Base-by-base conservation (phyloP, 2,329 filamentous ascomycete species). In the Ciborinia camelliae region DNA sequence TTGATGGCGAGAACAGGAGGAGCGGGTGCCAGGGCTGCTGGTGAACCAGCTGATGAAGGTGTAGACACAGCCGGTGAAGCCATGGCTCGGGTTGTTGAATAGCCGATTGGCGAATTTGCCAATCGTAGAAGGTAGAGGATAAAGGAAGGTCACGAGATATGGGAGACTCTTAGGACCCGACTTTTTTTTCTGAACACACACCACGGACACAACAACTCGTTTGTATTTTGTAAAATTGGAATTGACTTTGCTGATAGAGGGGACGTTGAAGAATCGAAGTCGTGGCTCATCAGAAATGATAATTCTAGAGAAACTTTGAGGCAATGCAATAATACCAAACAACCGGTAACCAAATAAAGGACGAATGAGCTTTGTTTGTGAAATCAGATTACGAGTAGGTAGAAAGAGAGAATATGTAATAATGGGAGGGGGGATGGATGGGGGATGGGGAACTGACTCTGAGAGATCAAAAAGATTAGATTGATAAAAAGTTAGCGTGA, bases 31-130 rank as follows among this genome's bases (percentile, higher is more conserved):
- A 75, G 69, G 35, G 69, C 66, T 45, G 76, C 68, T 59, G 77
- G 76, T 47, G 76, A 75, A 63, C 75, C 74, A 53, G 78, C 74
- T 58, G 77, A 73, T 15, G 76, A 76, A n/a, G 76, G 73, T 14
- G 76, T 77, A 64, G 76, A 73, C 66, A 75, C 75, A 63, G 76
- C 71, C 43, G 76, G 74, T 68, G 77, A 77, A 57, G 76, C 74
- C 77, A 79, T 78, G 37, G 8, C 39, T 58, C 48, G 62, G 62
- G 30, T 43, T 23, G 58, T 58, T 10, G 39, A 63, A 63, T 63
- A 57, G 35, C 63, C 63, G 63, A 64, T 61, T 64, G 62, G 62
- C 54, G 62, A 63, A 61, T 62, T 41, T 28, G 28, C 32, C 45
- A 28, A 64, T 28, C 30, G 45, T 52, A 62, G 58, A 20, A n/a